Conservation (phyloP, 2,329 filamentous ascomycete genomes). For the Paradendryphiella salina region DNA sequence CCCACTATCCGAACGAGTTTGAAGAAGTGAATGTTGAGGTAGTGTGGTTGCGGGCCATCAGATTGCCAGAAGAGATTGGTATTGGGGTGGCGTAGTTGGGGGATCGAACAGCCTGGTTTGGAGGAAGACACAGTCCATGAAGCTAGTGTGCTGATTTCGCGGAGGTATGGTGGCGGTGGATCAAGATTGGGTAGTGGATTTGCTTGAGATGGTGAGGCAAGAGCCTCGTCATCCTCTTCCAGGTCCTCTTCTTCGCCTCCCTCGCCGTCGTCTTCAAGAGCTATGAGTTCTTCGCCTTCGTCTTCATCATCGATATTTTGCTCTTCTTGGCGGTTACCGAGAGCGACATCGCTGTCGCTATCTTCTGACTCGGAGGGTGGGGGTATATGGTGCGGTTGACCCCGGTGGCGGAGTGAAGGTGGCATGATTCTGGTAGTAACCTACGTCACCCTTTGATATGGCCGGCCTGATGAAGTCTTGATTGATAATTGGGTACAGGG, state of each 20-base stretch:
- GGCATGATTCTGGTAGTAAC: conserved; percentile 26
- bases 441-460: conserved; percentile 10
- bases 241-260: conserved; percentile 47
- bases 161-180: conserved; percentile 58
- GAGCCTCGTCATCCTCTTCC: conserved; percentile 27
- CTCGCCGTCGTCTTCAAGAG: conserved; percentile 48
- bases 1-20: conserved; percentile 78
- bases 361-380: conserved; percentile 25
- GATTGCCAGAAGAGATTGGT: conserved; percentile 80
- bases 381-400: conserved; percentile 21
- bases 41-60: conserved; percentile 81
- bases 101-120: conserved; percentile 78
- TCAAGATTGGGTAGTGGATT: conserved; percentile 24
- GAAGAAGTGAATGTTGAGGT: conserved; percentile 82
- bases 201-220: conserved; percentile 24
- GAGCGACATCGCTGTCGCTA: conserved; percentile 37
- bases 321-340: conserved; percentile 19
- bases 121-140: conserved; percentile 81
- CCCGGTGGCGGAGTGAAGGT: conserved; percentile 33
- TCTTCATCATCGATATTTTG: conserved; percentile 17
- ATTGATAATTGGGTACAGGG: not conserved
- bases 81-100: conserved; percentile 74
- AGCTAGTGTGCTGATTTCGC: conserved; percentile 82
- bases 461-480: not conserved
- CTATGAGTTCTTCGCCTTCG: conserved; percentile 29